Percentiles rank a stretch among this genome's conserved stretches.
These are phyloP conservation scores for Brachypodium distachyon DNA, from an alignment of 202 grass and related monocot species.

Conservation along the genomic window DNA sequence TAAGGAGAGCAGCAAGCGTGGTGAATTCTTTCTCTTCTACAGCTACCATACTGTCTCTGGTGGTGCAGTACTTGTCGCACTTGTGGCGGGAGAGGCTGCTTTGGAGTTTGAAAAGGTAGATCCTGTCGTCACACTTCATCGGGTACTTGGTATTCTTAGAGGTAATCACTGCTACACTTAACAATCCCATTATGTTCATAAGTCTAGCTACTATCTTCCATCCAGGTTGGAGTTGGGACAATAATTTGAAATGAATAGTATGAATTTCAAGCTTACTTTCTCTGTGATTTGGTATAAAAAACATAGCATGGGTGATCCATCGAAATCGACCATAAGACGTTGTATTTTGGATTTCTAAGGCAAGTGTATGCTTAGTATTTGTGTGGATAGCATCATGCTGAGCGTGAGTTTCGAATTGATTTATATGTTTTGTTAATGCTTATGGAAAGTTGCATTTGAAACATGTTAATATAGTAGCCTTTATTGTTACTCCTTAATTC, in stretches of 20 bases:
- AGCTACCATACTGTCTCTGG: conserved; percentile 93
- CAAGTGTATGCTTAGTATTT: not conserved
- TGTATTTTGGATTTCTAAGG: not conserved
- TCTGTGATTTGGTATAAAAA: not conserved
- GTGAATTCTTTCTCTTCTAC: conserved; percentile 93
- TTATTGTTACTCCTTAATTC: not conserved
- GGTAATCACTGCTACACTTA: conserved; percentile 35
- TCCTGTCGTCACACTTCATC: conserved; percentile 65
- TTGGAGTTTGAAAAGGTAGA: conserved; percentile 73
- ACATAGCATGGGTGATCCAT: not conserved
- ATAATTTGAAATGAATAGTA: not conserved
- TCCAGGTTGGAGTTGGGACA: not conserved
- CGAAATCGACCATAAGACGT: not conserved
- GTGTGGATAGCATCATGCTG: not conserved
- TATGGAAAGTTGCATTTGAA: not conserved
- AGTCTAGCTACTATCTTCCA: not conserved
- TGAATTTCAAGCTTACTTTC: not conserved
- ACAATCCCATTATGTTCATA: not conserved
- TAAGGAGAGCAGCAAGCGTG: conserved; percentile 68
- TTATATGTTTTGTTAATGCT: not conserved
- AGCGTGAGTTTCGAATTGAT: not conserved
- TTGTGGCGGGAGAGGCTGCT: conserved; percentile 87
- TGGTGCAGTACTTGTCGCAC: conserved; percentile 70
- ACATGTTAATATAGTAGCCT: not conserved
- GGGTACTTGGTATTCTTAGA: conserved; percentile 79